Evolutionary conservation across 441 rosid species (phyloP).

Genomic region (Eutrema salsugineum): DNA sequence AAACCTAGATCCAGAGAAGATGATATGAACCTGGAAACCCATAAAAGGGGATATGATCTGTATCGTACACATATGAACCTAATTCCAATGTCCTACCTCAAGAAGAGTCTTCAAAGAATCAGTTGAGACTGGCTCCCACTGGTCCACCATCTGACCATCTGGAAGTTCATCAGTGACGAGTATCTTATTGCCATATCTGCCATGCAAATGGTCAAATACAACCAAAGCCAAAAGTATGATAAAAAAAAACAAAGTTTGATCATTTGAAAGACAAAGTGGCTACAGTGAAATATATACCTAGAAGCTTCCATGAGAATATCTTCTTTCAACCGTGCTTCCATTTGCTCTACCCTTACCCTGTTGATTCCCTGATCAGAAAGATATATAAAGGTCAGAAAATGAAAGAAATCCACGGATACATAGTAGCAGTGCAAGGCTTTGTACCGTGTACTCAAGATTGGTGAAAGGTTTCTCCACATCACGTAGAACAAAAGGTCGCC

Average conservation of each 20-base stretch:
- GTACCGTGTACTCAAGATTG: constrained; percentile 96
- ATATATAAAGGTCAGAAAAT: constrained; percentile 25
- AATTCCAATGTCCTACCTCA: constrained; percentile 51
- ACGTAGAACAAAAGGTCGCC: constrained; percentile 97
- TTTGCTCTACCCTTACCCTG: constrained; percentile 90
- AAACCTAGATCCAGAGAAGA: constrained; percentile 51
- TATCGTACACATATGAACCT: neutral
- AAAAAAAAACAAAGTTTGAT: constrained; percentile 20
- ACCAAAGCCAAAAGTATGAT: constrained; percentile 2
- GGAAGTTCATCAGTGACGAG: constrained; percentile 99
- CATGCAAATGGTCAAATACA: constrained; percentile 28
- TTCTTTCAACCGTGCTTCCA: constrained; percentile 93
- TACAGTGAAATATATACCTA: constrained; percentile 43
- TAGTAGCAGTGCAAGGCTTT: neutral
- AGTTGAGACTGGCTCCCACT: constrained; percentile 91
- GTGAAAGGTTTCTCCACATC: constrained; percentile 97
- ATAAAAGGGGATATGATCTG: neutral
- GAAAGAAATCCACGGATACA: neutral
- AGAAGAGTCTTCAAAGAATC: constrained; percentile 94
- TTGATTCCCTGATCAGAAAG: constrained; percentile 74
- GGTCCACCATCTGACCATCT: constrained; percentile 99
- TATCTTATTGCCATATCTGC: constrained; percentile 97
- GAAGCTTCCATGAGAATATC: constrained; percentile 91
- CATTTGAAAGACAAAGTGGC: constrained; percentile 19
- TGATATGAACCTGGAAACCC: constrained; percentile 18